Conservation (phyloP, 2,329 filamentous ascomycete species). For the Cordyceps cateniannulata region DNA sequence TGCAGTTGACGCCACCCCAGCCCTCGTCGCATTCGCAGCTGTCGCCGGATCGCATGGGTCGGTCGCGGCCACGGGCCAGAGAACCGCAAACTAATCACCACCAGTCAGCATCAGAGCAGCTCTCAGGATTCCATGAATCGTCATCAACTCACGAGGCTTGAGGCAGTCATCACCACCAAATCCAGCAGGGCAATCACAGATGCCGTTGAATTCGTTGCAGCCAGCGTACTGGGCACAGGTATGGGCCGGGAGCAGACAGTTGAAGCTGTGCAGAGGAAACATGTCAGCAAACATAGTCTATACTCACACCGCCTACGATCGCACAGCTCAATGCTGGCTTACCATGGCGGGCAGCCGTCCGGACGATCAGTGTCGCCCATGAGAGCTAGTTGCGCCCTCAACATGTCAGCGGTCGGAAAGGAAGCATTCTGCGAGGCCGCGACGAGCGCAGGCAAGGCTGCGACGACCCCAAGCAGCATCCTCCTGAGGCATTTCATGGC, state of each 20-base stretch:
- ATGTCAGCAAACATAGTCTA: not conserved
- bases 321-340: slow-evolving; percentile 18
- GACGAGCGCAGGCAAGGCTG: slow-evolving; percentile 33
- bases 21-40: slow-evolving; percentile 84
- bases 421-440: slow-evolving; percentile 44
- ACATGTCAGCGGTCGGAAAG: slow-evolving; percentile 54
- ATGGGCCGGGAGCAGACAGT: slow-evolving; percentile 91
- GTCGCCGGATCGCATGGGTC: slow-evolving; percentile 64
- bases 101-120: not conserved
- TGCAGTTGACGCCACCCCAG: slow-evolving; percentile 97
- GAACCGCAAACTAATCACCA: slow-evolving; percentile 69
- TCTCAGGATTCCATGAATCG: not conserved
- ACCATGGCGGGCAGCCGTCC: slow-evolving; percentile 73
- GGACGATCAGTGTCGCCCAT: slow-evolving; percentile 59
- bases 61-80: slow-evolving; percentile 70
- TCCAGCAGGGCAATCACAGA: slow-evolving; percentile 85
- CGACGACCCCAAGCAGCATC: slow-evolving; percentile 33
- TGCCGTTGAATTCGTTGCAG: slow-evolving; percentile 85
- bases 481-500: slow-evolving; percentile 36
- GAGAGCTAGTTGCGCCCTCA: slow-evolving; percentile 60
- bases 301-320: slow-evolving; percentile 22
- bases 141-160: slow-evolving; percentile 54
- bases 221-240: slow-evolving; percentile 83
- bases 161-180: slow-evolving; percentile 95
- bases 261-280: slow-evolving; percentile 63